Evolutionary conservation across 2,329 filamentous ascomycete species (phyloP), one percentile per base, ranked within the genome.

Genomic region (Penicillium janthinellum): DNA sequence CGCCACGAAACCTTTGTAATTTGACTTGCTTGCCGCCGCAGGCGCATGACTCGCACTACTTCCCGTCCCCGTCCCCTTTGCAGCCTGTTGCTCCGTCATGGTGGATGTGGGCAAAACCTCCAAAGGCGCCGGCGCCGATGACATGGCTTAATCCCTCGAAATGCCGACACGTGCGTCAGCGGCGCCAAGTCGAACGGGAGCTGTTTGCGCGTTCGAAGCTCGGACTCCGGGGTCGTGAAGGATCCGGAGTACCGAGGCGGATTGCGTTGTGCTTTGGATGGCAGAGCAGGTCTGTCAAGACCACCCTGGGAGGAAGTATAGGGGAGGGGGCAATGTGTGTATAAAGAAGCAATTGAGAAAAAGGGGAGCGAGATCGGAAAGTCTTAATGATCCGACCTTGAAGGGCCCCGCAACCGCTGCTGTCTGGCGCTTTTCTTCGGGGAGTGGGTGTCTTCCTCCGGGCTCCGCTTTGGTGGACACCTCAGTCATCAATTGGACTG

Each of bases 1-100:
- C 0, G 91, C 95, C 31, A 97, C 91, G 74, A 98, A 99, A n/a
- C 94, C 95, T 71, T 91, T 93, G 82, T 97, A 98, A 73, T 90
- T 89, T 67, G 71, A 75, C 61, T 71, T 76, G 4, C 64, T 62
- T 15, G 58, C 38, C 47, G 57, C 52, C 5, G 62, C 56, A 41
- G 67, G 59, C 35, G 64, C 58, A 25, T 17, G 57, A 31, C 48
- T 55, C 50, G 28, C 28, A 28, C 58, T 41, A 50, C 58, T 55
- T 52, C 56, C 52, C 39, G 54, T 54, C 54, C 50, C 34, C 38
- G 38, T 25, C 20, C 44, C 37, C n/a, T 31, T 22, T 44, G 15
- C n/a, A 14, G 34, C 35, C 4, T 49, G 44, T 17, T 57, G 54
- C 38, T 60, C 49, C 17, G 55, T 50, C 57, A 60, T 54, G 10